phyloP scores from a whole-genome alignment of 495 filamentous ascomycete species.

The Trichoderma parareesei region DNA sequence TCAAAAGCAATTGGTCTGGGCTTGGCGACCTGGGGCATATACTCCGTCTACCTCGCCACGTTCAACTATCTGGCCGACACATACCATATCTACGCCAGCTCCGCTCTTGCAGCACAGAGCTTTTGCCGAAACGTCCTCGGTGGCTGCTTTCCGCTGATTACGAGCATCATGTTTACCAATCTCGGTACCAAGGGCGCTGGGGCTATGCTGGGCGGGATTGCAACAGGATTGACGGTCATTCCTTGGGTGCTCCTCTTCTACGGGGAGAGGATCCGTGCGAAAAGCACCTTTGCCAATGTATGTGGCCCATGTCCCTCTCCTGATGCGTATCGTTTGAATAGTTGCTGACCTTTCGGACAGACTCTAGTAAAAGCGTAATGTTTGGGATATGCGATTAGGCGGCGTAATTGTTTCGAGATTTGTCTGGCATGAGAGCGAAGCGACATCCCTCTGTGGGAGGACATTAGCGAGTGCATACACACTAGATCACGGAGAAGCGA shows the following conservation, averaged over 20 bases:
- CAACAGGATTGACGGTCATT: slow-evolving; percentile 60
- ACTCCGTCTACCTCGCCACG: slow-evolving; percentile 77
- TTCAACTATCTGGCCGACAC: slow-evolving; percentile 95
- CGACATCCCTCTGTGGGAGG: not conserved
- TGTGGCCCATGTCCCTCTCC: not conserved
- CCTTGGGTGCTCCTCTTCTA: slow-evolving; percentile 82
- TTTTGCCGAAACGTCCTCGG: slow-evolving; percentile 80
- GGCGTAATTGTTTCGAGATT: not conserved
- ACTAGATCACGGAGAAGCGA: not conserved
- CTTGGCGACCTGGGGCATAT: slow-evolving; percentile 80
- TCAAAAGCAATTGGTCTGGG: slow-evolving; percentile 49
- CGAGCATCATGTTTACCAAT: slow-evolving; percentile 58
- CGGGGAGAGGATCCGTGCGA: slow-evolving; percentile 67
- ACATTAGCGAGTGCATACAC: not conserved
- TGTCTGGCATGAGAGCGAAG: not conserved
- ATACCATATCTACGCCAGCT: slow-evolving; percentile 77
- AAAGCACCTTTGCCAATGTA: slow-evolving; percentile 60
- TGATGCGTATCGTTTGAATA: too few relatives aligned
- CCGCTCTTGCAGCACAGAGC: slow-evolving; percentile 79
- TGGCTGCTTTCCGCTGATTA: slow-evolving; percentile 75
- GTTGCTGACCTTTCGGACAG: not conserved
- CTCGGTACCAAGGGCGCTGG: slow-evolving; percentile 67
- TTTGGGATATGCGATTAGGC: not conserved
- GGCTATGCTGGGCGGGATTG: slow-evolving; percentile 70
- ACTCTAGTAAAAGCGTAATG: not conserved